A percentile compares a stretch with the other conserved stretches of the same genome.
These are phyloP conservation scores for Diplosphaera chodatii DNA, from an alignment of 139 green algal genomes.

Conservation along the genomic window DNA sequence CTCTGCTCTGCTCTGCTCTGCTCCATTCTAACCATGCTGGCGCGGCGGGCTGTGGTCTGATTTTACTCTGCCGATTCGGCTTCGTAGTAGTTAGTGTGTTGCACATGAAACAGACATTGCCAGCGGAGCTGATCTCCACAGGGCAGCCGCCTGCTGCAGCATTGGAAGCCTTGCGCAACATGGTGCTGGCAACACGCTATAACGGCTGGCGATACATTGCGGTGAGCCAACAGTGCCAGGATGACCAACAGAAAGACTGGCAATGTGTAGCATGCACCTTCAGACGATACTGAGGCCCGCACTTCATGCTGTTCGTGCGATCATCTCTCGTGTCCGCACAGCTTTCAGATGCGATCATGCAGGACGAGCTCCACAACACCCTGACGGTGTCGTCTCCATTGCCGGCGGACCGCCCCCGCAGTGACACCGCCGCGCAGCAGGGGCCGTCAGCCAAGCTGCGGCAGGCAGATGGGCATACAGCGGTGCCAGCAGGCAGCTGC, in stretches of 20 bases:
- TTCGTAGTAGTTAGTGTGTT: too few relatives aligned
- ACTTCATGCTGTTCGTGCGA: too few relatives aligned
- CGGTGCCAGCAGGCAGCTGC: neutral
- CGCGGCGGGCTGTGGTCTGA: too few relatives aligned
- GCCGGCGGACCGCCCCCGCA: neutral
- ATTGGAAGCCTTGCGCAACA: neutral
- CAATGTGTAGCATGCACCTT: too few relatives aligned
- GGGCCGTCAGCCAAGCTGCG: neutral
- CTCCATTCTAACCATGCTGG: too few relatives aligned
- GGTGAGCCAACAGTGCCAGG: too few relatives aligned
- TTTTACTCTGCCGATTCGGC: too few relatives aligned
- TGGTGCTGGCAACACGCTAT: neutral
- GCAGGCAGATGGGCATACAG: neutral
- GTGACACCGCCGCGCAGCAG: neutral
- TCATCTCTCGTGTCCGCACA: too few relatives aligned
- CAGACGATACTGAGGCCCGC: too few relatives aligned
- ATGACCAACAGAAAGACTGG: too few relatives aligned
- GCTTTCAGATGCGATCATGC: too few relatives aligned
- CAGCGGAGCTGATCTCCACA: neutral
- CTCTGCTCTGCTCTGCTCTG: too few relatives aligned
- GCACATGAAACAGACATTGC: neutral
- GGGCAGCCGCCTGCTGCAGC: neutral
- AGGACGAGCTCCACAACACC: neutral
- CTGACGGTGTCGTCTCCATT: neutral
- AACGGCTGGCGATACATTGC: neutral